Conservation (phyloP, 768 basidiomycete species). For the Rhodosporidiobolus odoratus region DNA sequence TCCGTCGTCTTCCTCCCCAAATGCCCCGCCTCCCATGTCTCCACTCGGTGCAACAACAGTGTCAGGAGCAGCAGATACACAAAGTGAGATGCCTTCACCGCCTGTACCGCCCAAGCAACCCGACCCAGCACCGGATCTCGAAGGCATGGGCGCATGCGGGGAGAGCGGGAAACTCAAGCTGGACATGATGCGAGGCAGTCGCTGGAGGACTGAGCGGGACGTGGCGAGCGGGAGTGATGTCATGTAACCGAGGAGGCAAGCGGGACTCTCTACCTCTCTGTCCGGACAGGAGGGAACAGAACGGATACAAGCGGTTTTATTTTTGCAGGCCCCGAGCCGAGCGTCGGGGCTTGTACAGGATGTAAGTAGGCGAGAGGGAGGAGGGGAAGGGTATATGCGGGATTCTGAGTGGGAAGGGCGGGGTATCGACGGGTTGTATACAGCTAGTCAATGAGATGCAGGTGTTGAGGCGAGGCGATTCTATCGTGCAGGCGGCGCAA, state of each 20-base stretch:
- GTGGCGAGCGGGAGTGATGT: conserved; percentile 36
- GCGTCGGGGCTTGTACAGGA: background rate
- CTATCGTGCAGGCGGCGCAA: conserved; percentile 33
- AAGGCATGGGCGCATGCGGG: conserved; percentile 6
- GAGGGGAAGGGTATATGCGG: background rate
- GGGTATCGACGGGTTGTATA: background rate
- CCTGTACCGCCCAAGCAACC: background rate
- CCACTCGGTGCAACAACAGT: no score
- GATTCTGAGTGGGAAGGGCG: background rate
- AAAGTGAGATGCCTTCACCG: background rate
- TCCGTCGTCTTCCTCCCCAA: background rate
- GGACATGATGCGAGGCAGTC: conserved; percentile 25
- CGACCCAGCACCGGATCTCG: background rate
- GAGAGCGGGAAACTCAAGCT: conserved; percentile 25
- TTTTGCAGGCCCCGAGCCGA: background rate
- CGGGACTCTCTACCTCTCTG: background rate
- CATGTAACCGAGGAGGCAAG: conserved; percentile 13
- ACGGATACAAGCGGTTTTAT: background rate
- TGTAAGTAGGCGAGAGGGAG: background rate
- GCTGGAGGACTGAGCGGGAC: conserved; percentile 31
- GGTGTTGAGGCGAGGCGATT: no score
- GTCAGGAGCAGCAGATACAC: no score
- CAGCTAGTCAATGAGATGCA: background rate
- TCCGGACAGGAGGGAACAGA: background rate
- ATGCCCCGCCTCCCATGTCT: background rate